A percentile compares a stretch with the other conserved stretches of the same genome.
These are phyloP conservation scores for Beta corolliflora DNA, from an alignment of 179 eudicot genomes.

Conservation along the genomic window DNA sequence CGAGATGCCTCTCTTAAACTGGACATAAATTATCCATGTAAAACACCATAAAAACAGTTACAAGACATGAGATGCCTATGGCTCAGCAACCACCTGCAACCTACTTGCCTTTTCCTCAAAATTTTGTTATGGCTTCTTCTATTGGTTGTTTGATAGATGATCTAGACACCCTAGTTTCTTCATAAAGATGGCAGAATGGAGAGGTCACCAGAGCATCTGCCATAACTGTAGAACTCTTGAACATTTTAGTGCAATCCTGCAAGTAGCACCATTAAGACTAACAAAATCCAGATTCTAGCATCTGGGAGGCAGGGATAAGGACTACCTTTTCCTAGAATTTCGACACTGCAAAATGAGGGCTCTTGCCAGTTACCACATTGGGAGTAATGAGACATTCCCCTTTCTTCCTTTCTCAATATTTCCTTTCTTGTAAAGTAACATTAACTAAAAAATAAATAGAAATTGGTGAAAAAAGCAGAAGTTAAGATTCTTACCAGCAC, in stretches of 20 bases:
- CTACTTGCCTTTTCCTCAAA: not conserved
- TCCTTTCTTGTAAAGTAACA: too few species aligned
- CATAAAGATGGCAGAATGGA: not conserved
- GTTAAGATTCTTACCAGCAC: too few species aligned
- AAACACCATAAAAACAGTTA: not conserved
- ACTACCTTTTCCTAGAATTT: not conserved
- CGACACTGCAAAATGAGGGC: not conserved
- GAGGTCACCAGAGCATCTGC: not conserved
- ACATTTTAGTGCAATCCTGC: not conserved
- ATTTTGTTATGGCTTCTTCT: not conserved
- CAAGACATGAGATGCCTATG: not conserved
- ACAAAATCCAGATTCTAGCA: not conserved
- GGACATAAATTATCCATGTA: not conserved
- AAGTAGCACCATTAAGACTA: not conserved
- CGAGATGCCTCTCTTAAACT: not conserved
- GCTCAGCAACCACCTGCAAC: not conserved
- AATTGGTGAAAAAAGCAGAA: not conserved
- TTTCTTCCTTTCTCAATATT: not conserved
- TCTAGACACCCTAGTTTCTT: not conserved
- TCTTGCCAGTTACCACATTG: not conserved
- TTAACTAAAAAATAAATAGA: too few species aligned
- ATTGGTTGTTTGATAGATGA: not conserved
- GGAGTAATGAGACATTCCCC: not conserved
- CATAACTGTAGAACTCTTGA: not conserved
- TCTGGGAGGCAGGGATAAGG: not conserved